Conservation (phyloP, 2,329 filamentous ascomycete genomes). For the Hypoxylon sp. region DNA sequence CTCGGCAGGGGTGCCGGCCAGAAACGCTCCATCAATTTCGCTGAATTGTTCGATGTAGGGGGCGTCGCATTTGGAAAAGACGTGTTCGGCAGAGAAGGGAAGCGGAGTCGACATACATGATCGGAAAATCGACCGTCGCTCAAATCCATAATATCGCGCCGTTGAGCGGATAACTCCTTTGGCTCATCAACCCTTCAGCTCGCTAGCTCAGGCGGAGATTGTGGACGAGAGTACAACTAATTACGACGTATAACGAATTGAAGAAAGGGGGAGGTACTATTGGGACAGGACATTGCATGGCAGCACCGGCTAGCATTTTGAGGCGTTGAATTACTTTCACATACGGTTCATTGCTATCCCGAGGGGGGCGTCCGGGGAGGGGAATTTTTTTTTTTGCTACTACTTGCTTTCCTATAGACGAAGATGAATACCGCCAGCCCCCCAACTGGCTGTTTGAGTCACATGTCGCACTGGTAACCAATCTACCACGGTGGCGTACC, state of each 20-base stretch:
- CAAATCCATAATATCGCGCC: conserved; percentile 33
- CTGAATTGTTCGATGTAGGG: conserved; percentile 81
- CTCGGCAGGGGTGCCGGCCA: conserved; percentile 76
- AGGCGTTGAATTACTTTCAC: conserved; percentile 39
- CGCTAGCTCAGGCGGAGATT: conserved; percentile 2
- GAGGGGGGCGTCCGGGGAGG: conserved; percentile 21
- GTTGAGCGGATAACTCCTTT: conserved; percentile 4
- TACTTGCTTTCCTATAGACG: conserved; percentile 37
- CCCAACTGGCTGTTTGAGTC: conserved; percentile 14
- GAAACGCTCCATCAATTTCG: conserved; percentile 80
- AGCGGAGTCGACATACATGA: conserved; percentile 66
- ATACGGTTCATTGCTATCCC: conserved; percentile 35
- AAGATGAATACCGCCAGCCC: conserved; percentile 14
- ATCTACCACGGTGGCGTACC: conserved; percentile 3
- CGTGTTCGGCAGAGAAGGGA: conserved; percentile 63
- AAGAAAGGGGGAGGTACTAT: conserved; percentile 11
- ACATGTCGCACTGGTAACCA: conserved; percentile 1
- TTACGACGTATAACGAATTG: conserved; percentile 34
- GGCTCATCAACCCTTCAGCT: background rate
- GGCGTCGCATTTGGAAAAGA: conserved; percentile 75
- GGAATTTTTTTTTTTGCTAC: conserved; percentile 21
- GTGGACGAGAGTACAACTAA: conserved; percentile 15
- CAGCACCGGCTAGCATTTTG: conserved; percentile 43
- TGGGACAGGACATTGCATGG: conserved; percentile 37
- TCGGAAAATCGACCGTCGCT: conserved; percentile 6